A percentile compares a stretch with the other conserved stretches of the same genome.
These are phyloP conservation scores for Nidula niveotomentosa DNA, from an alignment of 1,284 basidiomycete species.

Conservation along the genomic window DNA sequence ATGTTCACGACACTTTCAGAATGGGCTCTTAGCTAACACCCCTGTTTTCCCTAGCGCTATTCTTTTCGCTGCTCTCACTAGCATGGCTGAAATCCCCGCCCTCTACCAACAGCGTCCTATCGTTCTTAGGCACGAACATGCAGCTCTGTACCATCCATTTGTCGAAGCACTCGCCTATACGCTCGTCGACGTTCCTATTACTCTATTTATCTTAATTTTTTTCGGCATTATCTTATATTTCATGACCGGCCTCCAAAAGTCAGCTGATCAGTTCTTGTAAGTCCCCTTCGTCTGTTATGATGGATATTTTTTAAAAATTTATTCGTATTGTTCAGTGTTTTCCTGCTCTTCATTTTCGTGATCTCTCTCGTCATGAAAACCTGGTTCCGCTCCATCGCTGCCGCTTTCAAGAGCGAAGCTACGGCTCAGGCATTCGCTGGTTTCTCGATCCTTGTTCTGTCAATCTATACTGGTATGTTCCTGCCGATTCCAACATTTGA, in stretches of 20 bases:
- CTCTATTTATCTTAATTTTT: conserved; percentile 45
- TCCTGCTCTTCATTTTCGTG: conserved; percentile 42
- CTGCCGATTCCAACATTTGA: no score
- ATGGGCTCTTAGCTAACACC: not conserved
- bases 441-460: conserved; percentile 43
- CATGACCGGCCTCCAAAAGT: conserved; percentile 55
- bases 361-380: conserved; percentile 16
- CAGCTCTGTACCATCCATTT: conserved; percentile 67
- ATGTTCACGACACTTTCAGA: conserved; percentile 11
- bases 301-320: not conserved
- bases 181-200: conserved; percentile 70
- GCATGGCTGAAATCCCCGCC: conserved; percentile 75
- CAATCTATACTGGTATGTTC: conserved; percentile 45
- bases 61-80: conserved; percentile 50
- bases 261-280: conserved; percentile 61
- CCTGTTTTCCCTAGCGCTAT: conserved; percentile 35
- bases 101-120: conserved; percentile 76
- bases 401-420: conserved; percentile 40
- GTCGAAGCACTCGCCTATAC: conserved; percentile 68
- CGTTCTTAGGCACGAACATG: conserved; percentile 56
- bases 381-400: conserved; percentile 52
- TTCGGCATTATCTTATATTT: conserved; percentile 67
- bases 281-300: conserved; percentile 14
- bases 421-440: conserved; percentile 50
- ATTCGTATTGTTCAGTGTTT: conserved; percentile 31